phyloP scores from a whole-genome alignment of 2,329 filamentous ascomycete species.

The Curvularia hawaiiensis region DNA sequence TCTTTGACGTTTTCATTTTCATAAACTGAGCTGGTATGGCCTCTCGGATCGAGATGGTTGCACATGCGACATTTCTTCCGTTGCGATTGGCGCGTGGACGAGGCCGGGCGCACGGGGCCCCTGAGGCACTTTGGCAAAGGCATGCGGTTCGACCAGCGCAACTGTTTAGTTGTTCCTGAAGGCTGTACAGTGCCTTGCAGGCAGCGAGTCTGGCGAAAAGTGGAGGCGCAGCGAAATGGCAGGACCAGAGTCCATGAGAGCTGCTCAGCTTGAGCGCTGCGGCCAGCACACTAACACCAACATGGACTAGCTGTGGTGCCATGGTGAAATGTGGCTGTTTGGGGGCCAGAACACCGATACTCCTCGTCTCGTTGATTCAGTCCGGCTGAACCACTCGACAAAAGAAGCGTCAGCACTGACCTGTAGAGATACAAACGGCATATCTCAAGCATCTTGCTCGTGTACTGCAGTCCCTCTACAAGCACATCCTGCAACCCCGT shows the following conservation, averaged over 20 bases:
- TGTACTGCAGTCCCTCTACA: not conserved
- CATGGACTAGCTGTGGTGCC: not conserved
- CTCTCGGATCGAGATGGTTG: slow-evolving; percentile 38
- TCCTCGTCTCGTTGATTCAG: not conserved
- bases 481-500: not conserved
- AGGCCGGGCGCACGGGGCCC: slow-evolving; percentile 22
- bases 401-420: not conserved
- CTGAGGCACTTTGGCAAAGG: slow-evolving; percentile 33
- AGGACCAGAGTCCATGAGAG: not conserved
- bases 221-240: not conserved
- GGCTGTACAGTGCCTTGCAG: slow-evolving; percentile 12
- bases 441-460: not conserved
- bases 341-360: slow-evolving; percentile 1
- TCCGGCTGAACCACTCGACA: not conserved
- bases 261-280: not conserved
- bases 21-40: slow-evolving; percentile 31
- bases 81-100: slow-evolving; percentile 20
- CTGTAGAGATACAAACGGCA: not conserved
- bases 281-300: not conserved
- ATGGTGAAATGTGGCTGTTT: slow-evolving; percentile 3
- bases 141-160: slow-evolving; percentile 19
- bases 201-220: not conserved
- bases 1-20: slow-evolving; percentile 25
- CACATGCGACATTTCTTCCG: slow-evolving; percentile 36
- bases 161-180: slow-evolving; percentile 1